Evolutionary conservation across 306 rosid species (phyloP).

Genomic region (Hippophae rhamnoides): DNA sequence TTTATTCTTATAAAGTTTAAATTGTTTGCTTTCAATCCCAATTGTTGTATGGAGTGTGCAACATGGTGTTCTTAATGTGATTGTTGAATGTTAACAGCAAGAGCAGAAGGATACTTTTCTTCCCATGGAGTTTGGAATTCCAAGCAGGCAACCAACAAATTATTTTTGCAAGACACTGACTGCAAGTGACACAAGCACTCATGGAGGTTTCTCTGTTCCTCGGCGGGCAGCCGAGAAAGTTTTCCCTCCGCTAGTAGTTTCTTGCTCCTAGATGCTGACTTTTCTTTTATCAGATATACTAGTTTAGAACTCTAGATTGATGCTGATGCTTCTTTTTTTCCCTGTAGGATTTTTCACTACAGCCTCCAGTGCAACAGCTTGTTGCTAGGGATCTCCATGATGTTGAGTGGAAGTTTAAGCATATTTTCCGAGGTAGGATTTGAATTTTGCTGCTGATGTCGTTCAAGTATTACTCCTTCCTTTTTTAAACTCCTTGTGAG

Average conservation of each 20-base stretch:
- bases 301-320: slow-evolving; percentile 4
- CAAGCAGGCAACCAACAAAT: slow-evolving; percentile 79
- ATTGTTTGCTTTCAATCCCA: background rate
- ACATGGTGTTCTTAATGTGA: background rate
- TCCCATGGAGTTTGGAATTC: slow-evolving; percentile 76
- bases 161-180: slow-evolving; percentile 88
- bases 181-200: slow-evolving; percentile 85
- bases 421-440: slow-evolving; percentile 62
- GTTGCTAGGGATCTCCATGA: slow-evolving; percentile 87
- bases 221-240: slow-evolving; percentile 95
- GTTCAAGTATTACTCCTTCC: background rate
- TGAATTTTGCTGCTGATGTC: background rate
- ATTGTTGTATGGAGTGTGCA: background rate
- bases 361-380: slow-evolving; percentile 84
- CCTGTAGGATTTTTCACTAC: slow-evolving; percentile 63
- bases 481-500: background rate
- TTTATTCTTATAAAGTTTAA: background rate
- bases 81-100: slow-evolving; percentile 31
- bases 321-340: slow-evolving; percentile 16
- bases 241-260: slow-evolving; percentile 65
- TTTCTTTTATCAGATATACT: slow-evolving; percentile 11
- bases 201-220: slow-evolving; percentile 91
- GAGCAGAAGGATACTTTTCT: slow-evolving; percentile 93
- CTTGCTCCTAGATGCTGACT: background rate
- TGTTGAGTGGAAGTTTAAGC: slow-evolving; percentile 83